Percentiles rank a stretch among this genome's conserved stretches.
Evolutionary conservation across 192 early-diverging fungal species (phyloP).

Genomic region (Coemansia asiatica): DNA sequence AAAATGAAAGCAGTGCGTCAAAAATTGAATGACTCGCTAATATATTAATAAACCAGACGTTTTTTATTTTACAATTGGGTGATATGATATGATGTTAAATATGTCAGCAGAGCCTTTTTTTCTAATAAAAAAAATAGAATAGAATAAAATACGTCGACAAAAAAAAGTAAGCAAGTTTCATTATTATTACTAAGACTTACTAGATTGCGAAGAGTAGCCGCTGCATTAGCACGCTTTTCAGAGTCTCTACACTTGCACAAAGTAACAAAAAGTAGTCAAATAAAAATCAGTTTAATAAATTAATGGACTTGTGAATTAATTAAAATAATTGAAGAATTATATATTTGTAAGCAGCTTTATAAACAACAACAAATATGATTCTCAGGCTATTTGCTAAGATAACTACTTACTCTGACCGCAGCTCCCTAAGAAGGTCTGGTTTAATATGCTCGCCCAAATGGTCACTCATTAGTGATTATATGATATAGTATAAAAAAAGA

Average conservation of each 20-base stretch:
- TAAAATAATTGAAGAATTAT: too few relatives aligned
- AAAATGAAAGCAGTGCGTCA: too few relatives aligned
- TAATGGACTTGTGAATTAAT: too few relatives aligned
- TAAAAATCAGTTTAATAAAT: too few relatives aligned
- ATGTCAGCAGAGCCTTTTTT: too few relatives aligned
- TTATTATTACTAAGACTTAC: slow-evolving; percentile 10
- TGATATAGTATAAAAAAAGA: background rate
- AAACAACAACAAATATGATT: background rate
- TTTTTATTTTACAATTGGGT: background rate
- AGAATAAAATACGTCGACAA: too few relatives aligned
- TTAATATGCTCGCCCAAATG: slow-evolving; percentile 8
- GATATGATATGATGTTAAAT: too few relatives aligned
- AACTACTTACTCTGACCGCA: slow-evolving; percentile 26
- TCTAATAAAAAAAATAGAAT: too few relatives aligned
- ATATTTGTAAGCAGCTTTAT: too few relatives aligned
- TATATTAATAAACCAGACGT: background rate
- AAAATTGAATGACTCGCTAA: too few relatives aligned
- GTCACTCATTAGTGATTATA: slow-evolving; percentile 13
- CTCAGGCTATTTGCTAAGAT: background rate
- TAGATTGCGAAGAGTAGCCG: slow-evolving; percentile 15
- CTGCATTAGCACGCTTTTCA: slow-evolving; percentile 15
- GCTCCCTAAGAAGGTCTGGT: slow-evolving; percentile 10
- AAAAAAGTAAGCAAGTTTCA: too few relatives aligned
- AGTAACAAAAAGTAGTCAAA: too few relatives aligned
- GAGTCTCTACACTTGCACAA: slow-evolving; percentile 16